Base-by-base conservation (phyloP, 805 yeast species). In the Lipomyces sp. region DNA sequence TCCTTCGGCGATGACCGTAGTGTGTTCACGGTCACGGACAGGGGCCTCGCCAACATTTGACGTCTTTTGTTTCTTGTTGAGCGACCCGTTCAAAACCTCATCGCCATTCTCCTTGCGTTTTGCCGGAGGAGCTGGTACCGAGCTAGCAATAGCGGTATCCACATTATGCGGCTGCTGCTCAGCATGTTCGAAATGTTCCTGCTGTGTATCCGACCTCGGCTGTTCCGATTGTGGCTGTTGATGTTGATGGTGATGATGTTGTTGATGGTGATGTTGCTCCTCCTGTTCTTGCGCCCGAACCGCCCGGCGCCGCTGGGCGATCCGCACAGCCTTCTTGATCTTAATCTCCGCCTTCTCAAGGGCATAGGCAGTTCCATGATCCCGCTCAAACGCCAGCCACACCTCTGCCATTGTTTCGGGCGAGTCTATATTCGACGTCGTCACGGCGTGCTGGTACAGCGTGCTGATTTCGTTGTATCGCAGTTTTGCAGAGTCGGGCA, bases 1-100 rank as follows among this genome's bases (percentile, higher is more conserved):
- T 35, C 77, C 73, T 1, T 68, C 63, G 0, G 84, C 80, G n/a
- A 79, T 66, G 0, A 85, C 75, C 0, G 85, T 73, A 14, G 73
- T 70, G 23, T 75, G 68, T 65, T 86, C 95, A 10, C 61, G 56
- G 35, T 61, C 95, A 6, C 55, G 42, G 2, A 13, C 45, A 18
- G 41, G 49, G 26, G 16, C 49, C 40, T 21, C 19, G 11, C n/a
- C n/a, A n/a, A n/a, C n/a, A n/a, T n/a, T n/a, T n/a, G 11, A 6
- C 22, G 51, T 39, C 24, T 28, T 16, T 36, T 49, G 43, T 19
- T 43, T 43, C 24, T 40, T 44, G 24, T 47, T 52, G n/a, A 47
- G 7, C 19, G 18, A 3, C 3, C 5, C 28, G 18, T 2, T 32
- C 18, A 35, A 21, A n/a, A 29, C 21, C 13, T 29, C 31, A 11